Evolutionary conservation across 805 yeast genomes (phyloP).

Genomic region (Schizosaccharomyces japonicus): DNA sequence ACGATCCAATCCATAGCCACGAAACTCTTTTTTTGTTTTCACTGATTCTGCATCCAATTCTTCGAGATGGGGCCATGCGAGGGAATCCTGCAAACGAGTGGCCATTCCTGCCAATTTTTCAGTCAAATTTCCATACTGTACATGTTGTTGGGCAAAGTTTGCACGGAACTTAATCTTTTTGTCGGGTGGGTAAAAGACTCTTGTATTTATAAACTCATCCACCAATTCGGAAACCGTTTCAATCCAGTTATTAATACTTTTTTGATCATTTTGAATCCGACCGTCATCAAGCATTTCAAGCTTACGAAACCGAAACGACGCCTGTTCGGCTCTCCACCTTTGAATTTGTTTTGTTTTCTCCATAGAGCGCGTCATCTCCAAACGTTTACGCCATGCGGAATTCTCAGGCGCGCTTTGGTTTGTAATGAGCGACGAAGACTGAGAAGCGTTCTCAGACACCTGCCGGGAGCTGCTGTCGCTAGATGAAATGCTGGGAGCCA

Average conservation of each 20-base stretch:
- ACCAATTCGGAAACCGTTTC: constrained; percentile 61
- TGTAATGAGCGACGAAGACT: not conserved
- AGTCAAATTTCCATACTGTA: constrained; percentile 30
- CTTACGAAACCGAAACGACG: constrained; percentile 5
- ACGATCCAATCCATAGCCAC: constrained; percentile 51
- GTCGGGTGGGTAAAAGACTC: constrained; percentile 58
- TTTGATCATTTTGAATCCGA: constrained; percentile 11
- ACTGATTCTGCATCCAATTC: constrained; percentile 16
- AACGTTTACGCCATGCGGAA: not conserved
- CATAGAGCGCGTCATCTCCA: not conserved
- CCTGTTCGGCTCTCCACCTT: not conserved
- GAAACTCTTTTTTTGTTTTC: constrained; percentile 19
- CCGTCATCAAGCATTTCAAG: constrained; percentile 7
- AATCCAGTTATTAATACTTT: constrained; percentile 60
- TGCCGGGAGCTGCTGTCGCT: constrained; percentile 3
- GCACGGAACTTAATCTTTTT: constrained; percentile 48
- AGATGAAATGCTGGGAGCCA: not conserved
- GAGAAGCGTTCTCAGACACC: constrained; percentile 1
- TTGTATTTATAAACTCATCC: constrained; percentile 56
- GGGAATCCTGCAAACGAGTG: constrained; percentile 14
- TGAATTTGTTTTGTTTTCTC: not conserved
- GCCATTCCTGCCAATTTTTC: constrained; percentile 48
- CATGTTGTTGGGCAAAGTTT: constrained; percentile 32
- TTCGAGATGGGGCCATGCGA: constrained; percentile 28
- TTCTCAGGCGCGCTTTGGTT: not conserved